phyloP scores from a whole-genome alignment of 805 yeast species.

The Wickerhamiella spandovensis region DNA sequence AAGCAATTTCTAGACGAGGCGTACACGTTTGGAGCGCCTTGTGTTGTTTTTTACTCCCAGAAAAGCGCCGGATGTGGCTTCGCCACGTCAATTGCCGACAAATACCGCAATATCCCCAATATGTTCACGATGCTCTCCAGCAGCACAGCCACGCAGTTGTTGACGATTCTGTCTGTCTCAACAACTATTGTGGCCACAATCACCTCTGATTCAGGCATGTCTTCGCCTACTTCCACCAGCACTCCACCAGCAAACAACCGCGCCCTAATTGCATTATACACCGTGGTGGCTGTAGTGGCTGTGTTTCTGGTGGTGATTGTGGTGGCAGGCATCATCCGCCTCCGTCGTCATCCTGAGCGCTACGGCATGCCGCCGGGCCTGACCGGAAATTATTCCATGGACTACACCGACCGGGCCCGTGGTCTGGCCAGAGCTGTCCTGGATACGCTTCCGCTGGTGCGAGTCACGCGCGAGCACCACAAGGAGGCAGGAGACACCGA shows the following conservation, averaged over 20 bases:
- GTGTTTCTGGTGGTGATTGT: constrained; percentile 14
- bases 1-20: neutral
- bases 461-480: constrained; percentile 4
- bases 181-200: neutral
- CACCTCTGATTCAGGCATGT: neutral
- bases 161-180: neutral
- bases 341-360: constrained; percentile 25
- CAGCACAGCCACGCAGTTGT: neutral
- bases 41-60: constrained; percentile 7
- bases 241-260: neutral
- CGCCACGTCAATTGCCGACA: neutral
- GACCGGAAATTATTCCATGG: constrained; percentile 4
- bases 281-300: neutral
- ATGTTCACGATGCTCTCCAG: constrained; percentile 5
- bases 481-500: neutral
- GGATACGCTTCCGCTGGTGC: constrained; percentile 25
- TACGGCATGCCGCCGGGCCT: constrained; percentile 16
- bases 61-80: constrained; percentile 4
- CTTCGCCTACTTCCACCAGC: neutral
- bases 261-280: constrained; percentile 3
- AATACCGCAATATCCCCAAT: constrained; percentile 6
- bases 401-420: constrained; percentile 18
- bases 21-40: neutral
- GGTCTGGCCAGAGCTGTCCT: constrained; percentile 27
- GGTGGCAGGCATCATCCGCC: constrained; percentile 23